These are phyloP conservation scores for Cornus kousa DNA, from an alignment of 148 eudicot species.

Conservation along the genomic window DNA sequence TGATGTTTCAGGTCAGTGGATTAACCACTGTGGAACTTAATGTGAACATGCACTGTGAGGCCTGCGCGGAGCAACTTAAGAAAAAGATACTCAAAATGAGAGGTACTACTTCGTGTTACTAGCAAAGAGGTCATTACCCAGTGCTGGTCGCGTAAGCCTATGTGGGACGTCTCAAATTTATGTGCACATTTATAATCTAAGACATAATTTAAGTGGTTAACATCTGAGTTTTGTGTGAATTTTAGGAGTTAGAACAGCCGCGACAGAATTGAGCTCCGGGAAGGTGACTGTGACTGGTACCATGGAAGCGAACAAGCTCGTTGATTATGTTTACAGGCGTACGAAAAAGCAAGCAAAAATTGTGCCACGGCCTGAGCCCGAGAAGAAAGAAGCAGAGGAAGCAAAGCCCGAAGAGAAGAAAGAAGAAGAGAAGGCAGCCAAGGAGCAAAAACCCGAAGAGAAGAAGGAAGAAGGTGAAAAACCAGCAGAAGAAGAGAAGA, in stretches of 20 bases:
- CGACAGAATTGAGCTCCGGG: constrained; percentile 63
- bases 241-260: constrained; percentile 79
- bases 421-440: constrained; percentile 20
- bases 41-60: constrained; percentile 98
- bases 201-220: neutral
- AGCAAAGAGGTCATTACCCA: neutral
- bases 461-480: constrained; percentile 24
- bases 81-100: constrained; percentile 91
- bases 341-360: constrained; percentile 86
- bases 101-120: constrained; percentile 38
- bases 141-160: too few relatives aligned
- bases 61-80: constrained; percentile 90
- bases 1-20: constrained; percentile 60
- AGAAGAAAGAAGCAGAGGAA: constrained; percentile 40
- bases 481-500: constrained; percentile 15
- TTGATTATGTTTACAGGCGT: constrained; percentile 75
- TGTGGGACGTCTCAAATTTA: too few relatives aligned
- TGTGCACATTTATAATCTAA: too few relatives aligned
- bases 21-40: constrained; percentile 72
- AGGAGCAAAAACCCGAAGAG: constrained; percentile 34
- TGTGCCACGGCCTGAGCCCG: constrained; percentile 77
- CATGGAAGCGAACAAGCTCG: constrained; percentile 70
- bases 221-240: neutral
- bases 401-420: constrained; percentile 25
- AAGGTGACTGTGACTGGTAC: constrained; percentile 91